phyloP scores from a whole-genome alignment of 2,329 filamentous ascomycete genomes.

The Fusarium vanettenii region DNA sequence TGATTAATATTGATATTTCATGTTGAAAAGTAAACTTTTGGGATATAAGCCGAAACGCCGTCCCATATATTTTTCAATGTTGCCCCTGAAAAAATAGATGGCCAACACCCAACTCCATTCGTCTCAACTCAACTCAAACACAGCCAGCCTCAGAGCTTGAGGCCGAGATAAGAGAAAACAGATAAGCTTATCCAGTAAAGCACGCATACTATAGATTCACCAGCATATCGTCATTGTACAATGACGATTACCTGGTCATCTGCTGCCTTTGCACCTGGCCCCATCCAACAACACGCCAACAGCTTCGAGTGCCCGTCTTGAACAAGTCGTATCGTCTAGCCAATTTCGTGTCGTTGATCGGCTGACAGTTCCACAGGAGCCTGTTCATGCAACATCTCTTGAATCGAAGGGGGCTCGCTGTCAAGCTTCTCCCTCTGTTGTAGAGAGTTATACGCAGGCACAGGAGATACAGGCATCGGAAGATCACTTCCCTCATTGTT shows the following conservation, averaged over 20 bases:
- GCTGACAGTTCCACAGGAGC: background rate
- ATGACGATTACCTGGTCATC: background rate
- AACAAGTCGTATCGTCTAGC: background rate
- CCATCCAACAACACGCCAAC: background rate
- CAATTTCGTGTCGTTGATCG: constrained; percentile 12
- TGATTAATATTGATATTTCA: background rate
- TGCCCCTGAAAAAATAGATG: background rate
- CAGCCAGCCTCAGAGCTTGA: no score
- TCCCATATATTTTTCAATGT: background rate
- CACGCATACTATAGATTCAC: background rate
- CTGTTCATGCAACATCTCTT: constrained; percentile 7
- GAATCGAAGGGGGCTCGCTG: background rate
- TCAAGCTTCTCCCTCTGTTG: background rate
- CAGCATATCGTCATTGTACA: background rate
- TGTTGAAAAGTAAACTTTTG: background rate
- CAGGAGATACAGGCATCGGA: background rate
- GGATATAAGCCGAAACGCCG: background rate
- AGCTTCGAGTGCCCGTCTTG: background rate
- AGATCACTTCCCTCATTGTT: background rate
- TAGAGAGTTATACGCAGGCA: background rate
- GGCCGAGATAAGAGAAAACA: background rate
- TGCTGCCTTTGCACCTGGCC: background rate
- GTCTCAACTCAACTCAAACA: background rate
- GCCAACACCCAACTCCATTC: background rate
- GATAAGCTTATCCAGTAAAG: background rate